Conservation (phyloP, 148 eudicot species). For the Camellia lanceoleosa region DNA sequence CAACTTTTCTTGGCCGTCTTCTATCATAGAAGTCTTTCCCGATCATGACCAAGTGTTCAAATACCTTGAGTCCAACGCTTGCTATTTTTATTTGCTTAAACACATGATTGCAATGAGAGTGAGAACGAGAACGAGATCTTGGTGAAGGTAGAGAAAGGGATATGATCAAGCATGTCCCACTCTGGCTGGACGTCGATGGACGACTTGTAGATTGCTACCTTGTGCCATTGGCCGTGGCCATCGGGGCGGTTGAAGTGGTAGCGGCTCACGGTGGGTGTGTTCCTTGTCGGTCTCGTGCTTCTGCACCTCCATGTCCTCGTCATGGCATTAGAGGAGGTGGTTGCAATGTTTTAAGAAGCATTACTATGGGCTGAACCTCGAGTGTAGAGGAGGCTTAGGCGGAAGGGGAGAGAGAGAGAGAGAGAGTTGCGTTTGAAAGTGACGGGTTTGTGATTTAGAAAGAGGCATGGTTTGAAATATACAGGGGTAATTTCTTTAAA, state of each 20-base stretch:
- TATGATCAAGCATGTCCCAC: constrained; percentile 97
- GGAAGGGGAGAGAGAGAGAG: too few species aligned
- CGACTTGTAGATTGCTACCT: constrained; percentile 71
- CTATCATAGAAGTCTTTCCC: too few species aligned
- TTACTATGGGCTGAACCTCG: constrained; percentile 74
- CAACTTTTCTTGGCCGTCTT: too few species aligned
- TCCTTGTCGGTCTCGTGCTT: constrained; percentile 89
- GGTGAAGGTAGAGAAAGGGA: constrained; percentile 80
- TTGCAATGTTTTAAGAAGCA: constrained; percentile 54
- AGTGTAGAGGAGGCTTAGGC: too few species aligned
- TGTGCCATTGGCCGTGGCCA: constrained; percentile 44
- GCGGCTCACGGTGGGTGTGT: constrained; percentile 65
- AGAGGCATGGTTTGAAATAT: too few species aligned
- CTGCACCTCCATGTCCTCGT: constrained; percentile 77
- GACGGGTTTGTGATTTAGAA: too few species aligned
- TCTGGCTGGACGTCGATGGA: constrained; percentile 93
- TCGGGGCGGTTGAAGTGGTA: constrained; percentile 65
- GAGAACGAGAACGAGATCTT: constrained; percentile 64
- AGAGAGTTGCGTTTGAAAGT: too few species aligned
- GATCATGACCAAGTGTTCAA: too few species aligned
- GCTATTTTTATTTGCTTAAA: too few species aligned
- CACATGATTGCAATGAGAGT: constrained; percentile 28
- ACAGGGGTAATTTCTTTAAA: too few species aligned
- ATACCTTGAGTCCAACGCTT: too few species aligned
- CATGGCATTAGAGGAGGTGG: constrained; percentile 57